Percentiles rank a stretch among this genome's conserved stretches.
Evolutionary conservation across 768 basidiomycete genomes (phyloP).

Genomic region (Rhizopogon sp.): DNA sequence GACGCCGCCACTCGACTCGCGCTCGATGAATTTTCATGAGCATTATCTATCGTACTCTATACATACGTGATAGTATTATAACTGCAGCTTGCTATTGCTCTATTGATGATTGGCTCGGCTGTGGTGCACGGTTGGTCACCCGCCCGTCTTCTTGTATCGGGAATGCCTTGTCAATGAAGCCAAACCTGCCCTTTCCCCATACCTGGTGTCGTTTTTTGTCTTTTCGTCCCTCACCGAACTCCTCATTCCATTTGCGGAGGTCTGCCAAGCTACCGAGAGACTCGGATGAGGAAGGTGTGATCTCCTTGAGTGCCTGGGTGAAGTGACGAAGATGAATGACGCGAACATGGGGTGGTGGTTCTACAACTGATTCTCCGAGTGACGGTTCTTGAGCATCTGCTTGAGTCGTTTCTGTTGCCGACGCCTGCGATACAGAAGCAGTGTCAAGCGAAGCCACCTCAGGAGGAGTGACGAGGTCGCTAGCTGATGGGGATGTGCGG

Average conservation of each 20-base stretch:
- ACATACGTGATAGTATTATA: constrained; percentile 14
- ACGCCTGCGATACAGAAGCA: not conserved
- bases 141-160: constrained; percentile 38
- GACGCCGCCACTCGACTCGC: constrained; percentile 17
- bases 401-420: constrained; percentile 1
- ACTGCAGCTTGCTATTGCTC: constrained; percentile 15
- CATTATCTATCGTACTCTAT: constrained; percentile 12
- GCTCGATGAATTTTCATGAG: constrained; percentile 8
- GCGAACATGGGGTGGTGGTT: constrained; percentile 23
- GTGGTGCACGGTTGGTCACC: constrained; percentile 22
- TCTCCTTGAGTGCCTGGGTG: constrained; percentile 79
- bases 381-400: constrained; percentile 6
- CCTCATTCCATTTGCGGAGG: constrained; percentile 86
- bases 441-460: constrained; percentile 4
- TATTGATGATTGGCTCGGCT: constrained; percentile 12
- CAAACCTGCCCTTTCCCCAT: constrained; percentile 88
- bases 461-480: not conserved
- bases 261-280: constrained; percentile 68
- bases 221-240: constrained; percentile 83
- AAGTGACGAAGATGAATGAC: constrained; percentile 63
- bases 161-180: constrained; percentile 56
- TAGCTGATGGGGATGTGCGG: constrained; percentile 2
- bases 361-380: not conserved
- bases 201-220: constrained; percentile 64
- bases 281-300: constrained; percentile 87